Evolutionary conservation across 2,329 filamentous ascomycete genomes (phyloP), one percentile per base, ranked within the genome.

Genomic region (Neonectria neomacrospora): DNA sequence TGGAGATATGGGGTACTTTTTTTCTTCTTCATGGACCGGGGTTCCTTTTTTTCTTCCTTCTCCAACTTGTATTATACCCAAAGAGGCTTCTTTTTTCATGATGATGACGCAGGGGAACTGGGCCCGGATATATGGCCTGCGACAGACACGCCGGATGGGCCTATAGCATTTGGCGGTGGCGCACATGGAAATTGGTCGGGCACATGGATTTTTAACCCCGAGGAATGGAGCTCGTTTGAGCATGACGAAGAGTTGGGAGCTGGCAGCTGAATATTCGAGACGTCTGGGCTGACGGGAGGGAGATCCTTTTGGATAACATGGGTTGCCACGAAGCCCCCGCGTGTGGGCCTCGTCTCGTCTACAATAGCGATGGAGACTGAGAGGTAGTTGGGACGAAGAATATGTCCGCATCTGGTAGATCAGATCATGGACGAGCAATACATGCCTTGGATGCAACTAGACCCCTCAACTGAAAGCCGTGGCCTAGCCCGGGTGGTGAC

Each of bases 31-130:
- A 18, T 45, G n/a, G 56, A 59, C 61, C 39, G 54, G 54, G 60
- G 54, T 58, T 30, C 20, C 16, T 26, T 37, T 55, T 39, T 54
- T 63, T 51, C 58, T 37, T 47, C 20, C 26, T 39, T 41, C n/a
- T 37, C 23, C 23, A 41, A 55, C 14, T 42, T 63, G 55, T 59
- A 59, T 60, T 60, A 59, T 63, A 59, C 61, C 61, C 61, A 63
- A 63, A 63, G 41, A 50, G 61, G 61, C 56, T 59, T 54, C 55
- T 51, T 63, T 63, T 63, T 63, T 63, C 61, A 60, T 45, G 61
- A 63, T 45, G 41, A 59, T 51, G 30, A 63, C 48, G 45, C 50
- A 28, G 37, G 50, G 23, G 37, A 37, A 37, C 34, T 37, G n/a
- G 50, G 32, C 9, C 18, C 16, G n/a, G 7, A 52, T 42, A 55